Conservation (phyloP, 2,329 filamentous ascomycete genomes). For the Claviceps digitariae region DNA sequence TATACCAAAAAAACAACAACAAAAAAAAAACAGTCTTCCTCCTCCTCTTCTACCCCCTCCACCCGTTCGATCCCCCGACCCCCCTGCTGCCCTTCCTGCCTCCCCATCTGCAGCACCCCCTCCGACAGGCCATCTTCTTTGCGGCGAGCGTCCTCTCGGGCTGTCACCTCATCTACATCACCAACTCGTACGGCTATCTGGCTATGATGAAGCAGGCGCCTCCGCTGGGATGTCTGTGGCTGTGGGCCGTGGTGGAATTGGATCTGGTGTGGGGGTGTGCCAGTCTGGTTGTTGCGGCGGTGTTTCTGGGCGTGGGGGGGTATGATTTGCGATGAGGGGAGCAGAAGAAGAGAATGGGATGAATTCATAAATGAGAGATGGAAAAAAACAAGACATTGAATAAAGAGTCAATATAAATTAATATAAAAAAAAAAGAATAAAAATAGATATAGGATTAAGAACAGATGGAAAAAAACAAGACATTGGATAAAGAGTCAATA, state of each 20-base stretch:
- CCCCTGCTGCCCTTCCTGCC: constrained; percentile 37
- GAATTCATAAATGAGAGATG: not conserved
- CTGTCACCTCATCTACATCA: constrained; percentile 68
- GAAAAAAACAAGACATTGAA: too few species aligned
- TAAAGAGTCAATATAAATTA: too few species aligned
- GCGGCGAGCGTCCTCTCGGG: constrained; percentile 46
- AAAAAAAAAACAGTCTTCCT: constrained; percentile 33
- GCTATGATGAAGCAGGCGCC: constrained; percentile 86
- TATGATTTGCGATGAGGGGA: constrained; percentile 25
- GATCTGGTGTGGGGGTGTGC: constrained; percentile 50
- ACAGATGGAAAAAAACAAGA: too few species aligned
- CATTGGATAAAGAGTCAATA: too few species aligned
- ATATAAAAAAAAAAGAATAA: too few species aligned
- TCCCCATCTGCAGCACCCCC: constrained; percentile 27
- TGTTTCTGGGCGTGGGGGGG: constrained; percentile 35
- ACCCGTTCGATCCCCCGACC: constrained; percentile 37
- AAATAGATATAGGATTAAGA: too few species aligned
- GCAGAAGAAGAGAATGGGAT: not conserved
- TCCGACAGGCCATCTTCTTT: constrained; percentile 52
- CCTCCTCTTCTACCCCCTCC: constrained; percentile 42
- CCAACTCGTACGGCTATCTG: constrained; percentile 69
- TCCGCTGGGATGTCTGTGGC: constrained; percentile 79
- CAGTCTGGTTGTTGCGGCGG: constrained; percentile 33
- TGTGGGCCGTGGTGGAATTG: constrained; percentile 86
- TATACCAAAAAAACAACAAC: too few species aligned